These are phyloP conservation scores for Candida ulmi DNA, from an alignment of 805 yeast species.

Conservation along the genomic window DNA sequence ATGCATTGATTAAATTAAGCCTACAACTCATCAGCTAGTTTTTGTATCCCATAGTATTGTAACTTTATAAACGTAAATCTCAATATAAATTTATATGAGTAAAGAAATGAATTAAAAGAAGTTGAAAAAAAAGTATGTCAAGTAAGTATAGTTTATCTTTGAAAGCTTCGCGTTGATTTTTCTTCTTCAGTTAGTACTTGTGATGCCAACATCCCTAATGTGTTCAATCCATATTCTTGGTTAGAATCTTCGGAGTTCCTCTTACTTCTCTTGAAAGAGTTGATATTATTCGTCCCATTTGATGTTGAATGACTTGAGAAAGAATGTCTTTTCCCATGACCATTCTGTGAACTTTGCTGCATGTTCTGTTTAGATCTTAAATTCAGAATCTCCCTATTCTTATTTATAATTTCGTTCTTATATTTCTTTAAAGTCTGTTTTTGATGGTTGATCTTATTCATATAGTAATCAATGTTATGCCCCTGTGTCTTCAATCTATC, in stretches of 20 bases:
- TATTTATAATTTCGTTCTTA: constrained; percentile 35
- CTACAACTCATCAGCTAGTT: too few relatives aligned
- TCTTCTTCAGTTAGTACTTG: constrained; percentile 41
- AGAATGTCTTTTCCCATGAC: too few relatives aligned
- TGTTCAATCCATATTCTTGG: constrained; percentile 31
- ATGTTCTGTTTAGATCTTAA: constrained; percentile 22
- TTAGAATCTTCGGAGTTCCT: constrained; percentile 8
- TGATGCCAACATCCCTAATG: constrained; percentile 49
- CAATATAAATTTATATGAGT: too few relatives aligned
- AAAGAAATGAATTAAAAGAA: too few relatives aligned
- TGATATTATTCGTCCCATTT: too few relatives aligned
- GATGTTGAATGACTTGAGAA: too few relatives aligned
- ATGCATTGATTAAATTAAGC: too few relatives aligned
- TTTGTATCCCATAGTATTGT: too few relatives aligned
- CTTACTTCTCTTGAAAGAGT: too few relatives aligned
- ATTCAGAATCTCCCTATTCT: constrained; percentile 38
- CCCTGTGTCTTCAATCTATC: constrained; percentile 31
- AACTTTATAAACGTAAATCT: too few relatives aligned
- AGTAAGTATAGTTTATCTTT: constrained; percentile 5
- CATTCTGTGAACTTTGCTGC: too few relatives aligned
- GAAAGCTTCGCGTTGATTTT: constrained; percentile 4
- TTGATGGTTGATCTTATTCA: constrained; percentile 33
- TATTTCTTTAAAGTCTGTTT: constrained; percentile 40
- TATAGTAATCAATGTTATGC: constrained; percentile 29
- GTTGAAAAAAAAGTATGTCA: too few relatives aligned